phyloP scores from a whole-genome alignment of 495 filamentous ascomycete genomes.

The Aspergillus ostianus region DNA sequence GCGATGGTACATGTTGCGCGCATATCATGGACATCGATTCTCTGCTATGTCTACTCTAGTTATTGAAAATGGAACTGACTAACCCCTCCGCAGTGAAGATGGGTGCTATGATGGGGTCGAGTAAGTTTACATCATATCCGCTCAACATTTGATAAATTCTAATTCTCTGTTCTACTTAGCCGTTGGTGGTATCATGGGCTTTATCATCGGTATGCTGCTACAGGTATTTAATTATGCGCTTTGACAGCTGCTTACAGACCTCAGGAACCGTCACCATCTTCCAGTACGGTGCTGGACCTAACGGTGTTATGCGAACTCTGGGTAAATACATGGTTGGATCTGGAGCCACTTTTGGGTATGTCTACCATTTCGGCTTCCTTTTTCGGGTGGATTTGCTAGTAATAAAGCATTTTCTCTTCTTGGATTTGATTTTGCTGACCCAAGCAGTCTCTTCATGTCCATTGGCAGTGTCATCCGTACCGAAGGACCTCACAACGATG shows the following conservation, averaged over 20 bases:
- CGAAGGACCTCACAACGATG: slow-evolving; percentile 57
- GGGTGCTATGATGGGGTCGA: slow-evolving; percentile 96
- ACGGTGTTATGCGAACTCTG: slow-evolving; percentile 87
- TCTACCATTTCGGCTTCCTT: slow-evolving; percentile 6
- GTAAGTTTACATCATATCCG: slow-evolving; percentile 57
- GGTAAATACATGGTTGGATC: slow-evolving; percentile 98
- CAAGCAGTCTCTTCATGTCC: slow-evolving; percentile 91
- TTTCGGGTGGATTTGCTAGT: not conserved
- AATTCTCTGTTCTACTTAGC: slow-evolving; percentile 50
- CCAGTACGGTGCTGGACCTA: slow-evolving; percentile 86
- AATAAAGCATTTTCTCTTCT: not conserved
- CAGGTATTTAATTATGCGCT: not conserved
- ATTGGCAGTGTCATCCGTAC: slow-evolving; percentile 95
- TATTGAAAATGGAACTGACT: slow-evolving; percentile 23
- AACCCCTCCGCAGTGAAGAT: slow-evolving; percentile 71
- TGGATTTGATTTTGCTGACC: not conserved
- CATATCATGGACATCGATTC: not conserved
- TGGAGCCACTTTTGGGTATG: slow-evolving; percentile 92
- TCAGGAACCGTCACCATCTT: slow-evolving; percentile 90
- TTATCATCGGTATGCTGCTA: slow-evolving; percentile 79
- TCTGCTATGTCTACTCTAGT: not conserved
- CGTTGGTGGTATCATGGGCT: slow-evolving; percentile 93
- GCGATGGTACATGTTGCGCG: not conserved
- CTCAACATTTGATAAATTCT: not conserved
- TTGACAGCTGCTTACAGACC: slow-evolving; percentile 11